Evolutionary conservation across 768 basidiomycete genomes (phyloP).

Genomic region (Boletus pseudopeckii): DNA sequence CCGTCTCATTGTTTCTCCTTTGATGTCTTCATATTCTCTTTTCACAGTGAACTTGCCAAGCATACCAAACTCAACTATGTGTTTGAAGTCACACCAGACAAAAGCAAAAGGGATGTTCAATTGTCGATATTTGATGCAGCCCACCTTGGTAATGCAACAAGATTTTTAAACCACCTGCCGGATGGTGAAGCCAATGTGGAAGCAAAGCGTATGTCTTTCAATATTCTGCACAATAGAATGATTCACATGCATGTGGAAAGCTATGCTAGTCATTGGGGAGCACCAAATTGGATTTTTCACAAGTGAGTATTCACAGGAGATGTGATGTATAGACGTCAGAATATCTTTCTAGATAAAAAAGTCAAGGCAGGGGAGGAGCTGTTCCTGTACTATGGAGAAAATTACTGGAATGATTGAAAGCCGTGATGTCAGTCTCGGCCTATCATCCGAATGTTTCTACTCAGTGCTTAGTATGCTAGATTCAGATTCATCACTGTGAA

Average conservation of each 20-base stretch:
- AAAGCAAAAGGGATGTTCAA: fast-evolving
- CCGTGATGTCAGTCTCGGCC: no score
- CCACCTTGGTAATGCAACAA: conserved; percentile 41
- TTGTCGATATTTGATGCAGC: conserved; percentile 35
- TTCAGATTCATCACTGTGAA: not conserved
- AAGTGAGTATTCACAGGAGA: conserved; percentile 24
- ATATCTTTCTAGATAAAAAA: conserved; percentile 14
- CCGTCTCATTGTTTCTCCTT: no score
- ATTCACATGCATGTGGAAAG: conserved; percentile 13
- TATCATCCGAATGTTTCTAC: no score
- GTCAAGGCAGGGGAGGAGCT: conserved; percentile 34
- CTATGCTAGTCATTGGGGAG: conserved; percentile 31
- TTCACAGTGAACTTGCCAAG: conserved; percentile 8
- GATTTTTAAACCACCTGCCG: conserved; percentile 41
- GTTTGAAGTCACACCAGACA: conserved; percentile 22
- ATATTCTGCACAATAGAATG: not conserved
- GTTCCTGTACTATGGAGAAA: conserved; percentile 34
- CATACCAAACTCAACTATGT: conserved; percentile 33
- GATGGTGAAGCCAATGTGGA: conserved; percentile 12
- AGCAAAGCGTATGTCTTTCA: conserved; percentile 25
- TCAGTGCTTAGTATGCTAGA: not conserved
- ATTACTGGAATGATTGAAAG: conserved; percentile 21
- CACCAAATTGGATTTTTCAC: conserved; percentile 36
- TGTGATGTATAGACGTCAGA: not conserved
- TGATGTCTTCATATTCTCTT: not conserved